These are phyloP conservation scores for Aspergillus thermomutatus DNA, from an alignment of 2,329 filamentous ascomycete genomes.

Conservation along the genomic window DNA sequence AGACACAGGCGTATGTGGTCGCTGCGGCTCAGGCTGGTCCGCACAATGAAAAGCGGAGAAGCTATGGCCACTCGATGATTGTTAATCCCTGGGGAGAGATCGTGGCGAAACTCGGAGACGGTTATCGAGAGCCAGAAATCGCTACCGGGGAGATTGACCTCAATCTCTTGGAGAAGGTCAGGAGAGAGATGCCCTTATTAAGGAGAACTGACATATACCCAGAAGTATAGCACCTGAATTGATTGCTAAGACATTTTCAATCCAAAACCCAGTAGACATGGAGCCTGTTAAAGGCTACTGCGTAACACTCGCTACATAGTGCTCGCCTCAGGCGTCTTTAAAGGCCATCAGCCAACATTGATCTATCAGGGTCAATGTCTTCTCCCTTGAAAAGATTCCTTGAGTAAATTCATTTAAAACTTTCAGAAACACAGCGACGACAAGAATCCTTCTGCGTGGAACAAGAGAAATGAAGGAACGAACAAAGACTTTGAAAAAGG, in stretches of 20 bases:
- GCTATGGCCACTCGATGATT: constrained; percentile 83
- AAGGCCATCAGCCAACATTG: neutral
- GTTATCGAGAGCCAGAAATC: constrained; percentile 44
- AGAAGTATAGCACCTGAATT: constrained; percentile 32
- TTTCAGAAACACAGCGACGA: neutral
- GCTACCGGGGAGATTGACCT: constrained; percentile 55
- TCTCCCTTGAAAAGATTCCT: neutral
- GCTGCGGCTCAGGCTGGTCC: constrained; percentile 78
- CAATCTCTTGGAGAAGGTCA: constrained; percentile 49
- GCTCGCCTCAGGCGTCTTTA: neutral
- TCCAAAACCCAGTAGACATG: neutral
- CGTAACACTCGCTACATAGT: neutral
- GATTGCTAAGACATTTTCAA: neutral
- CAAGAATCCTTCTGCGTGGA: neutral
- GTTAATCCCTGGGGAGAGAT: constrained; percentile 84
- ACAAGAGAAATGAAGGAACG: constrained; percentile 19
- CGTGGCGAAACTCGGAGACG: constrained; percentile 58
- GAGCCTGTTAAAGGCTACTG: neutral
- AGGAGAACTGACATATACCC: constrained; percentile 53
- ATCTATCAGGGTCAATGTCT: neutral
- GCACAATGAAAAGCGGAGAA: constrained; percentile 72
- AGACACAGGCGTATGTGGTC: constrained; percentile 82
- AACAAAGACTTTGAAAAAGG: constrained; percentile 23
- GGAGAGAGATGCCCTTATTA: constrained; percentile 55
- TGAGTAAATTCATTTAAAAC: neutral